Evolutionary conservation across 78 protist genomes (phyloP), one percentile per base, ranked within the genome.

Genomic region (Dictyostelium citrinum): DNA sequence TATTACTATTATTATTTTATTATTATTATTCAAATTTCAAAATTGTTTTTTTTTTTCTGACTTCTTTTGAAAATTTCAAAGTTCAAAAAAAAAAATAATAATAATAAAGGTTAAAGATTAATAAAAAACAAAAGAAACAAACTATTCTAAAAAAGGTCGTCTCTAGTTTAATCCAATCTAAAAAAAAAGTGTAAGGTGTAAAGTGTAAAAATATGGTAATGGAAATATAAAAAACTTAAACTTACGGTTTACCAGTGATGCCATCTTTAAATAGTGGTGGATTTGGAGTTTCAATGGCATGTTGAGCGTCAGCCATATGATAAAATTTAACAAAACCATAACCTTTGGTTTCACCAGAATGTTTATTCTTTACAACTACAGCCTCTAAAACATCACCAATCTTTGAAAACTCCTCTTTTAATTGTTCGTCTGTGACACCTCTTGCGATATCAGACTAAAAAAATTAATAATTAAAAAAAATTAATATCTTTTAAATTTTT

Each of bases 321-420:
- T 61, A 76, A 78, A 88, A 88, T 58, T 88, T 88, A 6, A 88
- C 93, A 49, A 88, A 88, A 68, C 93, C 93, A 78, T 88, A 88
- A 24, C 93, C 93, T 49, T 88, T 88, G 7, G 93, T 88, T 49
- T 88, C 93, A 17, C 93, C 93, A 24, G 93, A 88, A 55, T 88
- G 93, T 35, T 88, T 88, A 39, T 88, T 88, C 72, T 88, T 88
- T 61, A 88, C 93, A n/a, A 88, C 93, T 7, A 76, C 72, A 2
- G 93, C 93, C 5, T 88, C 93, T 60, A 76, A 43, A 20, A 88
- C 93, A 24, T 88, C 93, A 22, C 81, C 93, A 37, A 88, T 78
- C 71, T 76, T 78, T 64, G 67, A 29, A 88, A 88, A 88, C 49
- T 76, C 84, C 39, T 88, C 93, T 49, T 88, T 88, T 67, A 88